Base-by-base conservation (phyloP, 176 grass and related monocot species). In the Bothriochloa decipiens region DNA sequence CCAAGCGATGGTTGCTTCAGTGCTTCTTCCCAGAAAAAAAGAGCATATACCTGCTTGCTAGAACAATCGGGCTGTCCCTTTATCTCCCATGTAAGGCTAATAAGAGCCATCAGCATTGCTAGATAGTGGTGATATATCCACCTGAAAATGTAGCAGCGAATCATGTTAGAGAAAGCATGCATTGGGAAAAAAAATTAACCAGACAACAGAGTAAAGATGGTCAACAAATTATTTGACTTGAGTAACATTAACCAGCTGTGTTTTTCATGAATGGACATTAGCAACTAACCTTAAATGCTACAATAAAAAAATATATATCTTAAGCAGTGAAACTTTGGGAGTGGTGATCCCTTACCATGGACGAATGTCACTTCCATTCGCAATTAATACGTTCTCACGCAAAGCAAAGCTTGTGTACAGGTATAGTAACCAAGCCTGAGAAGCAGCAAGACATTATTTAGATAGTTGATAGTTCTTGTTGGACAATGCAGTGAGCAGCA, bases 81-180 rank as follows among this genome's bases (percentile, higher is more conserved):
- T 87, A 98, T 89, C 75, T 95, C 96, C 96, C 96, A 98, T 63
- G 96, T 98, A 81, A 98, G 91, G 75, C 96, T 98, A 66, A 98
- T 85, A 87, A 98, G 91, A 66, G 96, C 93, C 93, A 98, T 98
- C 73, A 92, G 26, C 91, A 98, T 98, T 53, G 96, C 96, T 82
- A 92, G 93, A 70, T 98, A 98, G 76, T 98, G 96, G 84, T 98
- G 96, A 53, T 91, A 98, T 90, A 98, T 98, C 96, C 96, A 98
- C 96, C 96, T 97, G 46, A 83, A 82, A 84, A 28, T 18, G 86
- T 61, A 68, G 37, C 20, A 79, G 53, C 0, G 0, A 53, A 79
- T 79, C 65, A 60, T 75, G 2, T 60, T 85, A 15, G 81, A 80
- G 49, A 18, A 7, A 46, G 4, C 8, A 47, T 83, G 66, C 27